Conservation (phyloP, 805 yeast species). For the Starmerella riodocensis region DNA sequence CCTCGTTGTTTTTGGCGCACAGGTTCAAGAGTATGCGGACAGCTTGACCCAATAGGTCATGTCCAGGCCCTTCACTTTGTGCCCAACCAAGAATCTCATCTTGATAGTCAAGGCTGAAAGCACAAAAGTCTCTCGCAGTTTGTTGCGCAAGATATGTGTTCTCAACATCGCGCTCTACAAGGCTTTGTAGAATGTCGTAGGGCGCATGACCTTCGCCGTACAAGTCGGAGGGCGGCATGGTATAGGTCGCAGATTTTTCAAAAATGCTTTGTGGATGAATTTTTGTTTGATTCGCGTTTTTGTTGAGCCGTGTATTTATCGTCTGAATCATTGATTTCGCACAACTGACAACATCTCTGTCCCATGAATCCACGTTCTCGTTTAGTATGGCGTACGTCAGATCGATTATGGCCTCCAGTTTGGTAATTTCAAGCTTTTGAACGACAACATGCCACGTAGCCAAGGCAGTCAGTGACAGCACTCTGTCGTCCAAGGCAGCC, state of each 20-base stretch:
- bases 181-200: slow-evolving; percentile 12
- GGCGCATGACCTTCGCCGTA: neutral
- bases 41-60: slow-evolving; percentile 19
- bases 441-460: slow-evolving; percentile 57
- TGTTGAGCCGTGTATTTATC: neutral
- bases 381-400: slow-evolving; percentile 58
- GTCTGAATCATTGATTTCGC: slow-evolving; percentile 8
- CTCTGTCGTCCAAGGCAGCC: slow-evolving; percentile 52
- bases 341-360: slow-evolving; percentile 29
- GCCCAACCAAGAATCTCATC: slow-evolving; percentile 11
- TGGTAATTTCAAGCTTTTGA: slow-evolving; percentile 40
- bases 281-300: neutral
- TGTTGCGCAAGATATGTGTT: slow-evolving; percentile 18
- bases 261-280: slow-evolving; percentile 11
- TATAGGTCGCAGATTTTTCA: neutral
- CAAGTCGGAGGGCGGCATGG: too few species aligned
- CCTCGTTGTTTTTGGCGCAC: slow-evolving; percentile 21
- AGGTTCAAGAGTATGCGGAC: slow-evolving; percentile 24
- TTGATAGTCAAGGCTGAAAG: slow-evolving; percentile 12
- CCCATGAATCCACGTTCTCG: slow-evolving; percentile 41
- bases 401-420: slow-evolving; percentile 42
- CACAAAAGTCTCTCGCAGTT: slow-evolving; percentile 18
- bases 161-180: slow-evolving; percentile 16
- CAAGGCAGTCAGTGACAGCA: slow-evolving; percentile 48
- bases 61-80: slow-evolving; percentile 6